Percentiles rank a stretch among this genome's conserved stretches.
Evolutionary conservation across 2,329 filamentous ascomycete genomes (phyloP).

Genomic region (Ophiostoma tasmaniense): DNA sequence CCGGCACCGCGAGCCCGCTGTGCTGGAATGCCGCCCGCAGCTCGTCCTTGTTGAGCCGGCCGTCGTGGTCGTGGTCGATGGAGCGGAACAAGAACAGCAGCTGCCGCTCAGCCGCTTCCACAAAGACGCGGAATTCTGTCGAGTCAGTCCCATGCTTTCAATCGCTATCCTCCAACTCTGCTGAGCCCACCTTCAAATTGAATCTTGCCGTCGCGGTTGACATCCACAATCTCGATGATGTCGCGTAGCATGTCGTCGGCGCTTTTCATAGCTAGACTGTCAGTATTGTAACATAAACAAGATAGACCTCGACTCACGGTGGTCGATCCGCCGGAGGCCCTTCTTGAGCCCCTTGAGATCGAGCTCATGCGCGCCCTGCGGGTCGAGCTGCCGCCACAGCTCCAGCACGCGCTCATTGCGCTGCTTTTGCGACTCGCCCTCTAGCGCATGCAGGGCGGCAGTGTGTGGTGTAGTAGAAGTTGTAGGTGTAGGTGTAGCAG

Average conservation of each 20-base stretch:
- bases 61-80: constrained; percentile 80
- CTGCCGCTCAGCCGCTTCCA: constrained; percentile 78
- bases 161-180: not conserved
- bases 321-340: constrained; percentile 80
- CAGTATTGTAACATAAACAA: not conserved
- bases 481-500: not conserved
- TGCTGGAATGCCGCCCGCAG: constrained; percentile 67
- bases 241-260: constrained; percentile 76
- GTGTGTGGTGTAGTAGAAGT: not conserved
- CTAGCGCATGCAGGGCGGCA: not conserved
- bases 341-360: constrained; percentile 78
- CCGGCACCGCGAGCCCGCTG: constrained; percentile 71
- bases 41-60: constrained; percentile 79
- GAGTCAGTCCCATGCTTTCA: not conserved
- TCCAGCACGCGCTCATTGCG: constrained; percentile 73
- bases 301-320: constrained; percentile 53
- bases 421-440: constrained; percentile 59
- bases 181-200: constrained; percentile 78
- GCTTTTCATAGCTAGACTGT: constrained; percentile 65
- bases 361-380: constrained; percentile 65
- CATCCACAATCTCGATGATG: constrained; percentile 76
- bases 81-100: constrained; percentile 72
- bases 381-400: constrained; percentile 78
- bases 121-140: constrained; percentile 80
- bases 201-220: constrained; percentile 77